Conservation (phyloP, 2,329 filamentous ascomycete genomes). For the Pochonia chlamydosporia region DNA sequence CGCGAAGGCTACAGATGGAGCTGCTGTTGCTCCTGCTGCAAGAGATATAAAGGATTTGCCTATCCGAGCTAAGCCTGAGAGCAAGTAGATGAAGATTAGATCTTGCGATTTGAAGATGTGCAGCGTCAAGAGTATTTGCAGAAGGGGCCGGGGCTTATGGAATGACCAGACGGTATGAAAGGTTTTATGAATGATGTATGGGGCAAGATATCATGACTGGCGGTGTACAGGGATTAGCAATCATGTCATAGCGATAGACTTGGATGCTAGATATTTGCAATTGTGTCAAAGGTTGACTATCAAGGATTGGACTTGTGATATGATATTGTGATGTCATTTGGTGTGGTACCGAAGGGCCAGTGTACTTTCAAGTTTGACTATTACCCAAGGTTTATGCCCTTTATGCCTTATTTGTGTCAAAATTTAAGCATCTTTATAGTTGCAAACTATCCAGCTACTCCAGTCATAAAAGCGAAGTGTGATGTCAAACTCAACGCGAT, state of each 20-base stretch:
- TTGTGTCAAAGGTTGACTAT: neutral
- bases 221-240: neutral
- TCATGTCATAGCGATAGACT: conserved; percentile 2
- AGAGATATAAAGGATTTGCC: conserved; percentile 17
- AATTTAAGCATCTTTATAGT: too few relatives aligned
- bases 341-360: too few relatives aligned
- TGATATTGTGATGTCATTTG: too few relatives aligned
- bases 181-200: neutral
- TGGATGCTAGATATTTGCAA: neutral
- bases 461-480: too few relatives aligned
- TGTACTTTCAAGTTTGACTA: too few relatives aligned
- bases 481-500: too few relatives aligned
- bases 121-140: neutral
- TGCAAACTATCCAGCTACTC: too few relatives aligned
- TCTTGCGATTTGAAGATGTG: neutral
- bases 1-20: conserved; percentile 13
- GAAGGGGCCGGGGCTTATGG: neutral
- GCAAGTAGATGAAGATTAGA: conserved; percentile 1
- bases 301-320: neutral
- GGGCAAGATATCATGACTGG: neutral
- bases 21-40: conserved; percentile 10
- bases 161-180: neutral
- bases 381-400: too few relatives aligned
- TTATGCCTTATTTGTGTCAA: too few relatives aligned
- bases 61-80: conserved; percentile 15